Evolutionary conservation across 352 stramenopile species (phyloP).

Genomic region (Globisporangium heterothallicum): DNA sequence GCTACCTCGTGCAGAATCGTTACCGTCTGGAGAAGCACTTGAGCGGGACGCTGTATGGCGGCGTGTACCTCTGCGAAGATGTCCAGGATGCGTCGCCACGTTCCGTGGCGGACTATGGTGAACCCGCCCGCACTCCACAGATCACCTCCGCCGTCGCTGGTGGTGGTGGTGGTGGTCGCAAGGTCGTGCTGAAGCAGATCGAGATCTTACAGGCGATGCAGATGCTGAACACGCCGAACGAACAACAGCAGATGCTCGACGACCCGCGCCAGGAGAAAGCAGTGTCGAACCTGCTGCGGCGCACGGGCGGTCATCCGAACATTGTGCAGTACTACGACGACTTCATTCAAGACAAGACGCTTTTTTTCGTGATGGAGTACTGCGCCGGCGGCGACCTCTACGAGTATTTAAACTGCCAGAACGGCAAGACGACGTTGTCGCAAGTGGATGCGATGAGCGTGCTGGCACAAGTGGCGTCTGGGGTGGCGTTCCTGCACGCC

Average conservation of each 20-base stretch:
- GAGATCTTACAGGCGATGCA: conserved; percentile 28
- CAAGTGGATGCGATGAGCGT: conserved; percentile 22
- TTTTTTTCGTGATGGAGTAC: conserved; percentile 49
- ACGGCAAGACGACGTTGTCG: conserved; percentile 12
- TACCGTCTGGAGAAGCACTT: conserved; percentile 29
- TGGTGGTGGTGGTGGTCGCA: neutral
- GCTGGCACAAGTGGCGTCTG: conserved; percentile 19
- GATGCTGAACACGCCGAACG: conserved; percentile 13
- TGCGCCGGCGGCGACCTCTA: conserved; percentile 31
- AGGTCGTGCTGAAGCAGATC: conserved; percentile 47
- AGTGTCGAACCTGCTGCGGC: conserved; percentile 24
- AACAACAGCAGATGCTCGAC: conserved; percentile 20
- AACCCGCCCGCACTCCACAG: too few relatives aligned
- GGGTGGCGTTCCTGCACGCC: conserved; percentile 25
- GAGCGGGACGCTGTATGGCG: conserved; percentile 39
- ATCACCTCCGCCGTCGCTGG: too few relatives aligned
- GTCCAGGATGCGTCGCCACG: neutral
- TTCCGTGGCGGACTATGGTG: conserved; percentile 11
- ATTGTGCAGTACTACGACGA: conserved; percentile 41
- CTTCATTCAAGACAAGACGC: conserved; percentile 32
- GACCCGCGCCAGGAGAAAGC: conserved; percentile 42
- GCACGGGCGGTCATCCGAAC: conserved; percentile 33
- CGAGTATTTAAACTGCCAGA: conserved; percentile 21
- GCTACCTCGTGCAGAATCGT: conserved; percentile 22
- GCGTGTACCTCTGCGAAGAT: conserved; percentile 42